Evolutionary conservation across 2,329 filamentous ascomycete genomes (phyloP), one percentile per base, ranked within the genome.

Genomic region (Cucurbitaria berberidis): DNA sequence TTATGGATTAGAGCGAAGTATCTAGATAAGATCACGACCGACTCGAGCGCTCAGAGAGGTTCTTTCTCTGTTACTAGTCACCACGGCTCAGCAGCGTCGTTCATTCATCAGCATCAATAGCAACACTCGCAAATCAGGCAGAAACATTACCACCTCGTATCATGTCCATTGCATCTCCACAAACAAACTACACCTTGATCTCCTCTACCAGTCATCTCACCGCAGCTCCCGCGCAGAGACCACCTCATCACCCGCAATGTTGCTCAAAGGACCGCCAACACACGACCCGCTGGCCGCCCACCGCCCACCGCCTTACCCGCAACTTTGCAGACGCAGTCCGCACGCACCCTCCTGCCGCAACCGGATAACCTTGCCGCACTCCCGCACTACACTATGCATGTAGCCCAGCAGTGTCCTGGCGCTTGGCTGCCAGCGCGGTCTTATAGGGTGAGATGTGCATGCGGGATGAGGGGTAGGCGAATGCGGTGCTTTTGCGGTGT

Each of bases 281-380:
- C 27, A 45, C 13, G n/a, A n/a, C n/a, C n/a, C n/a, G n/a, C n/a
- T n/a, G n/a, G n/a, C n/a, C n/a, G n/a, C n/a, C n/a, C 42, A 46
- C 53, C 48, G 40, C 53, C n/a, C 44, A 41, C 29, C 38, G 40
- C 53, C 44, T 34, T 52, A 40, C 38, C 45, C 49, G 45, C 53
- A 44, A n/a, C n/a, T n/a, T n/a, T n/a, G n/a, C n/a, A n/a, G n/a
- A n/a, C n/a, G n/a, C n/a, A n/a, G n/a, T n/a, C n/a, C n/a, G n/a
- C n/a, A n/a, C n/a, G n/a, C n/a, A n/a, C n/a, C n/a, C n/a, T n/a
- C n/a, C n/a, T n/a, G n/a, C n/a, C 24, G 24, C 24, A 26, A 5
- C 5, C 24, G 24, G 24, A 26, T 26, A 26, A 26, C 5, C 5
- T 9, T 26, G 5, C 24, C 24, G 24, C 24, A n/a, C n/a, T n/a